Evolutionary conservation across 371 early-diverging fungal genomes (phyloP).

Genomic region (Mortierella sp.): DNA sequence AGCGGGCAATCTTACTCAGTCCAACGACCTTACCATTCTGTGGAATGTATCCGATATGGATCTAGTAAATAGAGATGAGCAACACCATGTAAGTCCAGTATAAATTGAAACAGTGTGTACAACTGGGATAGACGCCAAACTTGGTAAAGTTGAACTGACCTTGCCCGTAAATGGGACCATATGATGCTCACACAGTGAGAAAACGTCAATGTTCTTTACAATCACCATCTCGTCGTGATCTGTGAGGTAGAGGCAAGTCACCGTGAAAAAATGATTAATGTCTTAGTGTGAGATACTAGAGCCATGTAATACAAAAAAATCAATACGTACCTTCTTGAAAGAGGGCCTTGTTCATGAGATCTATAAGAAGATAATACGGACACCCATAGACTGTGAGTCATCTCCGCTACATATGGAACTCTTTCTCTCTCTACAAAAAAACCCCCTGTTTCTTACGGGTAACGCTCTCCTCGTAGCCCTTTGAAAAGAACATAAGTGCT

Average conservation of each 20-base stretch:
- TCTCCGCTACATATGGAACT: neutral
- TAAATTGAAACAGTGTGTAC: neutral
- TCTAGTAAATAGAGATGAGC: conserved; percentile 51
- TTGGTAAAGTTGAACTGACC: conserved; percentile 56
- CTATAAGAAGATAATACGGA: conserved; percentile 54
- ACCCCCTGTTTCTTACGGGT: conserved; percentile 68
- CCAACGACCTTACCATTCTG: conserved; percentile 93
- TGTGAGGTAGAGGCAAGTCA: conserved; percentile 16
- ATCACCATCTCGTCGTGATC: conserved; percentile 99
- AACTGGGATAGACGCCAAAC: neutral
- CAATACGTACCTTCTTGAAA: conserved; percentile 89
- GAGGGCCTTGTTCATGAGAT: conserved; percentile 90
- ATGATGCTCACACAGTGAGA: conserved; percentile 98
- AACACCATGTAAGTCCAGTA: conserved; percentile 3
- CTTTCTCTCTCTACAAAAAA: neutral
- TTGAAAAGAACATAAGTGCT: conserved; percentile 96
- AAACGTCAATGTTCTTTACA: conserved; percentile 95
- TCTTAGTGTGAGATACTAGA: neutral
- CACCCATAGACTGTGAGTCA: conserved; percentile 3
- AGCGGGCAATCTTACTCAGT: conserved; percentile 95
- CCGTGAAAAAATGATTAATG: neutral
- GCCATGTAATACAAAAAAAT: neutral
- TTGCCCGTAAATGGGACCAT: conserved; percentile 98
- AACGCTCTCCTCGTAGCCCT: conserved; percentile 94
- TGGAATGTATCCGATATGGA: conserved; percentile 97